Conservation (phyloP, 2,329 filamentous ascomycete genomes). For the Talaromyces sp. region DNA sequence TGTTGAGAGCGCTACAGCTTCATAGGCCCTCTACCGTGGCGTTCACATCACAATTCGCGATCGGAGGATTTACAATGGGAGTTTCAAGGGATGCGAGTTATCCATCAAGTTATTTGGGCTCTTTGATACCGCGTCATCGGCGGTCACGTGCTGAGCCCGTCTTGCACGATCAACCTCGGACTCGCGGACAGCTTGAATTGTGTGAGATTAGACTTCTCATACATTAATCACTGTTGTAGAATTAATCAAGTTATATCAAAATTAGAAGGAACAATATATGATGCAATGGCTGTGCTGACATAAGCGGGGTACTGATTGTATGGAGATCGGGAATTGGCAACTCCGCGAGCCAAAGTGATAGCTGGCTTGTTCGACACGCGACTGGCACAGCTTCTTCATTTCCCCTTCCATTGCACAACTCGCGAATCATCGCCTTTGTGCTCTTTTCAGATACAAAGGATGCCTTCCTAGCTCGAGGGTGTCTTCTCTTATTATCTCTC, state of each 20-base stretch:
- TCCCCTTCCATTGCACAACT: slow-evolving; percentile 4
- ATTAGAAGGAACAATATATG: not conserved
- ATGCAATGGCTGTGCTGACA: slow-evolving; percentile 12
- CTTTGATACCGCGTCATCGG: slow-evolving; percentile 9
- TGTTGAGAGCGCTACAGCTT: slow-evolving; percentile 2
- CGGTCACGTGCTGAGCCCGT: slow-evolving; percentile 4
- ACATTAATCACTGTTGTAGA: not conserved
- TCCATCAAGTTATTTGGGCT: not conserved
- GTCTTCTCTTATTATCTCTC: not conserved
- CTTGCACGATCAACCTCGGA: not conserved
- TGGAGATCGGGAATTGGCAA: slow-evolving; percentile 7
- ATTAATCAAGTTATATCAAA: too few species aligned
- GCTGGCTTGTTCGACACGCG: slow-evolving; percentile 17
- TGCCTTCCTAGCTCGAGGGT: slow-evolving; percentile 12
- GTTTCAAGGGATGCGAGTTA: slow-evolving; percentile 3
- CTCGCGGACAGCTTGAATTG: too few species aligned
- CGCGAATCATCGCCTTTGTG: slow-evolving; percentile 16
- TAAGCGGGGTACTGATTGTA: slow-evolving; percentile 12
- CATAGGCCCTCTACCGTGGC: not conserved
- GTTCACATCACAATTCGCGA: not conserved
- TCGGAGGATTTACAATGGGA: not conserved
- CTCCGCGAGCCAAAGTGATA: slow-evolving; percentile 8
- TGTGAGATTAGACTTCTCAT: not conserved
- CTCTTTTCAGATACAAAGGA: slow-evolving; percentile 4
- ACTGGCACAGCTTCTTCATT: not conserved